Evolutionary conservation across 768 basidiomycete genomes (phyloP).

Genomic region (Goffeauzyma gilvescens): DNA sequence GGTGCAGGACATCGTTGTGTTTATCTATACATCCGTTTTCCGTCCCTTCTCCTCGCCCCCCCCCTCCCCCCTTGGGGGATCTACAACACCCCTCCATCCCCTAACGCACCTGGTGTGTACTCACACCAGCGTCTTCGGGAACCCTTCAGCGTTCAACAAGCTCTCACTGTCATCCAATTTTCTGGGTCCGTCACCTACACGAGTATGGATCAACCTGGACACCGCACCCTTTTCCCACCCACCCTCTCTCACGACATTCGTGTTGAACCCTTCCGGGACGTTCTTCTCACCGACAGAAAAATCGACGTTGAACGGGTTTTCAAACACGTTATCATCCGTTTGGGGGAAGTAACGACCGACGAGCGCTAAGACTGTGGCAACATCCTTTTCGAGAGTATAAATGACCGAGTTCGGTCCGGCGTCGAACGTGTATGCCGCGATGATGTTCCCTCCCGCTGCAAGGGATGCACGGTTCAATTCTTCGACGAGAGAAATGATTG

Average conservation of each 20-base stretch:
- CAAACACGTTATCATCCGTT: slow-evolving; percentile 48
- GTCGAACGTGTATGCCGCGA: slow-evolving; percentile 97
- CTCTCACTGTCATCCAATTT: slow-evolving; percentile 45
- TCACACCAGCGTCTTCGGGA: slow-evolving; percentile 38
- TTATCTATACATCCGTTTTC: too few relatives aligned
- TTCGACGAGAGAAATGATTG: slow-evolving; percentile 75
- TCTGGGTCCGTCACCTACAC: slow-evolving; percentile 73
- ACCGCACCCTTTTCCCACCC: slow-evolving; percentile 55
- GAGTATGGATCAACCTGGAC: slow-evolving; percentile 75
- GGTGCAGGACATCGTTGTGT: too few relatives aligned
- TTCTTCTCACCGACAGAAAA: slow-evolving; percentile 33
- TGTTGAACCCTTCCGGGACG: slow-evolving; percentile 53
- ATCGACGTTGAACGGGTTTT: slow-evolving; percentile 50
- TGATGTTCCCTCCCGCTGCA: slow-evolving; percentile 41
- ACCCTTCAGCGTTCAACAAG: slow-evolving; percentile 48
- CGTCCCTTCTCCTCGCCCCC: too few relatives aligned
- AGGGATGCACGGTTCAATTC: slow-evolving; percentile 75
- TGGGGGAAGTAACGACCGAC: slow-evolving; percentile 78
- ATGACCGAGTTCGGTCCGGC: slow-evolving; percentile 98
- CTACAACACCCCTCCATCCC: too few relatives aligned
- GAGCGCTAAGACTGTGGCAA: slow-evolving; percentile 57
- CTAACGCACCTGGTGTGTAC: not conserved
- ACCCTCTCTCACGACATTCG: slow-evolving; percentile 46
- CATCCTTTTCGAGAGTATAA: slow-evolving; percentile 59
- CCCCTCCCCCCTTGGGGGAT: too few relatives aligned